Evolutionary conservation across 768 basidiomycete species (phyloP), one percentile per base, ranked within the genome.

Genomic region (Mycena floridula): DNA sequence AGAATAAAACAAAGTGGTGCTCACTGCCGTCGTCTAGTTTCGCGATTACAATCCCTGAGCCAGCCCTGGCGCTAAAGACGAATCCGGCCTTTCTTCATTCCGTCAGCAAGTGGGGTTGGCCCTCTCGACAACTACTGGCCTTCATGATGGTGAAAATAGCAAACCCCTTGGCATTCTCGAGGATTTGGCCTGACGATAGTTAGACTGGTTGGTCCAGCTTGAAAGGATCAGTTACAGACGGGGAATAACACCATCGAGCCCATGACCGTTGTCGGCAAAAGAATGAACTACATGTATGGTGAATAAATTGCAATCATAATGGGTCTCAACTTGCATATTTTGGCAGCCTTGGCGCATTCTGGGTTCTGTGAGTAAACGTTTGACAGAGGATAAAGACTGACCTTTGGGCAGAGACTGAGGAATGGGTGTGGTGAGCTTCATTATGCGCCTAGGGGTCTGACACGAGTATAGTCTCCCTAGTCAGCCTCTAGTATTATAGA

Each of bases 71-170:
- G 35, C 76, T 76, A 58, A 82, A 73, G 11, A 47, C 5, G 35
- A 40, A 37, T 6, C 72, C 72, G 18, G 72, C 77, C 55, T 81
- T 81, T n/a, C n/a, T n/a, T n/a, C n/a, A n/a, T n/a, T n/a, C n/a
- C 59, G 80, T 68, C 37, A 82, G 67, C 16, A 85, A 89, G 64
- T 92, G 81, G 4, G 76, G 58, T 42, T 76, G 73, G 0, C 75
- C 80, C 20, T 82, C 93, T 55, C 78, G 64, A 4, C 58, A 81
- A 72, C 13, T 81, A 53, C 54, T 82, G 79, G 1, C 73, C 75
- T 15, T n/a, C n/a, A 73, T 76, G 55, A 92, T 93, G n/a, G 86
- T 89, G 60, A 92, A 91, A 38, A 92, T 89, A n/a, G 89, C 91
- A 57, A 95, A 95, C 4, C 93, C 76, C 57, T 67, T 73, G 5